Base-by-base conservation (phyloP, 129 eudicot genomes). In the Cynara cardunculus region DNA sequence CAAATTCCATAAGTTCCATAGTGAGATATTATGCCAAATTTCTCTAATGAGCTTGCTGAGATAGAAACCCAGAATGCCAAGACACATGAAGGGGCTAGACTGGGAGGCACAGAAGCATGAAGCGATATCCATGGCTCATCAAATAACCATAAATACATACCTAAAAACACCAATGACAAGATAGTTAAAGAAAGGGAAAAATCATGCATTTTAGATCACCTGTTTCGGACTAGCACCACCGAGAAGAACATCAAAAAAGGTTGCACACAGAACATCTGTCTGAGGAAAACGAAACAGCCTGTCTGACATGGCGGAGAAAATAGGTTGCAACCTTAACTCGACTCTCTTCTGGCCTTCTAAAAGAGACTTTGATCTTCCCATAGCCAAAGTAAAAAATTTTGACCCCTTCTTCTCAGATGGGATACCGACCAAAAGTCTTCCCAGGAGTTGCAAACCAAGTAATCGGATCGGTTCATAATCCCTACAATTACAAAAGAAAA, bases 221-320 rank as follows among this genome's bases (percentile, higher is more conserved):
- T 96, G 99, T 88, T 87, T 96, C 12, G 98, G 98, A 82, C 99
- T 96, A 72, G 98, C 99, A 87, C 99, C 98, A 46, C 97, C 98
- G 71, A 96, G 97, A 75, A 96, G 98, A 76, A 87, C 92, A 84
- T 96, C 99, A 85, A 96, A 96, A 83, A 96, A 78, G 27, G 98
- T 87, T 59, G 98, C 97, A 84, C 93, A 89, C 7, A 96, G 85
- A 82, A 69, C 39, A 77, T 96, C 99, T 78, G 97, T 93, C 85
- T 89, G 92, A 53, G 98, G 98, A 75, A 88, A 96, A 35, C 76
- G 86, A 77, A 93, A 96, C 25, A 96, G 90, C 87, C 97, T 91
- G 24, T 91, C 94, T 32, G 97, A 88, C 69, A 96, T 89, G 68
- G 91, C 86, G 31, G 89, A 89, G 73, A 89, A 89, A 69, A 96